Conservation (phyloP, 352 stramenopile species). For the Globisporangium paroecandrum region DNA sequence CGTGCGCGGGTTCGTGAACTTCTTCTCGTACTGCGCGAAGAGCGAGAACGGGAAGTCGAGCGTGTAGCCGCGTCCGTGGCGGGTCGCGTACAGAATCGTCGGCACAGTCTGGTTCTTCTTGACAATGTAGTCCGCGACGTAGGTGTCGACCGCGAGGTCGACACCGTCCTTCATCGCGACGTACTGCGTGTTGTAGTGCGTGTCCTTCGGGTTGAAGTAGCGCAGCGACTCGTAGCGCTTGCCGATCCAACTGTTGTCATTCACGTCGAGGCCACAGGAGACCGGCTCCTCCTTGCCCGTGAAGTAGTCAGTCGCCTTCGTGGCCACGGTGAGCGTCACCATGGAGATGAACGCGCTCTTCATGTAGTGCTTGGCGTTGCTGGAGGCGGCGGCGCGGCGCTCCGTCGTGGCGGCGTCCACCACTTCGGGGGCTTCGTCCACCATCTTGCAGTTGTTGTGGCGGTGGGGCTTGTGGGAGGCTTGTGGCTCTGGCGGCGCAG, state of each 20-base stretch:
- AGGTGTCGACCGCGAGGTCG: constrained; percentile 71
- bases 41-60: constrained; percentile 78
- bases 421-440: constrained; percentile 26
- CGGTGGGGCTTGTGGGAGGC: not conserved
- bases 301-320: constrained; percentile 53
- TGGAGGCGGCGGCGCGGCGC: constrained; percentile 21
- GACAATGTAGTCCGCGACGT: constrained; percentile 64
- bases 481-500: constrained; percentile 3
- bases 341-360: constrained; percentile 80
- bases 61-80: constrained; percentile 75
- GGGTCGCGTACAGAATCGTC: constrained; percentile 67
- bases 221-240: constrained; percentile 66
- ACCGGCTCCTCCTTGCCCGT: constrained; percentile 60
- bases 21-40: constrained; percentile 58
- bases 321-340: constrained; percentile 59
- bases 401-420: constrained; percentile 19
- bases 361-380: constrained; percentile 62
- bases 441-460: constrained; percentile 2
- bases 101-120: constrained; percentile 57
- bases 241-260: constrained; percentile 74
- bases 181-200: constrained; percentile 73
- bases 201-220: constrained; percentile 74
- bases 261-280: constrained; percentile 50
- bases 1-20: constrained; percentile 80
- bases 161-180: constrained; percentile 66